phyloP scores from a whole-genome alignment of 495 filamentous ascomycete genomes.

The Astrothelium subdiscretum region DNA sequence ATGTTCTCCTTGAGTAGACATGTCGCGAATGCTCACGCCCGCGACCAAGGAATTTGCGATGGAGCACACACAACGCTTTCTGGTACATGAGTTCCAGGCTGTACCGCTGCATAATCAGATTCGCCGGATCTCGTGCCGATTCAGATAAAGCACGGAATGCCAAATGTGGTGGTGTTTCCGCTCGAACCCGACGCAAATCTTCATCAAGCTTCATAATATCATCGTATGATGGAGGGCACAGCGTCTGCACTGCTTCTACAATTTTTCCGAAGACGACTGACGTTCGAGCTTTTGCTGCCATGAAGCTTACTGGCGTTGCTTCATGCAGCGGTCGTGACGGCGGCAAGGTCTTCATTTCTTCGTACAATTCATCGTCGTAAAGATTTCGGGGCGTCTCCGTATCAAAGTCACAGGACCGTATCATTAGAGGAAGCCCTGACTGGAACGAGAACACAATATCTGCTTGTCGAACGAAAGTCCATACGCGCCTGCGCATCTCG shows the following conservation, averaged over 20 bases:
- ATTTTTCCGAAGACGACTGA: conserved; percentile 50
- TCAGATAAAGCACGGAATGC: conserved; percentile 59
- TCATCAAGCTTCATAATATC: conserved; percentile 67
- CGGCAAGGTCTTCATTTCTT: conserved; percentile 64
- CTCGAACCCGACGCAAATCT: conserved; percentile 55
- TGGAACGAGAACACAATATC: conserved; percentile 89
- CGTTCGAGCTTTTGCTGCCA: conserved; percentile 70
- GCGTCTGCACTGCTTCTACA: conserved; percentile 38
- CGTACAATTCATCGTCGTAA: conserved; percentile 86
- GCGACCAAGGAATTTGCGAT: conserved; percentile 67
- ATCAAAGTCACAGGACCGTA: conserved; percentile 71
- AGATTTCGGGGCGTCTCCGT: conserved; percentile 77
- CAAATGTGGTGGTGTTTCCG: conserved; percentile 56
- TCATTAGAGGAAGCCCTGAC: conserved; percentile 80
- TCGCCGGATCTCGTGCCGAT: conserved; percentile 59
- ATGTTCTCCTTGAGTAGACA: conserved; percentile 66
- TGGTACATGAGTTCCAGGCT: conserved; percentile 72
- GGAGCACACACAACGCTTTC: conserved; percentile 71
- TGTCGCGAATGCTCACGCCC: conserved; percentile 62
- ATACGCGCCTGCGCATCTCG: conserved; percentile 83
- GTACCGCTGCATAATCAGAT: conserved; percentile 70
- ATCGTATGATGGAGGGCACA: conserved; percentile 53
- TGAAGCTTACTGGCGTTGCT: conserved; percentile 75
- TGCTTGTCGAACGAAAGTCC: conserved; percentile 69
- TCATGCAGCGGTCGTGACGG: conserved; percentile 61